These are phyloP conservation scores for Metarhizium guizhouense DNA, from an alignment of 2,329 filamentous ascomycete genomes.

Conservation along the genomic window DNA sequence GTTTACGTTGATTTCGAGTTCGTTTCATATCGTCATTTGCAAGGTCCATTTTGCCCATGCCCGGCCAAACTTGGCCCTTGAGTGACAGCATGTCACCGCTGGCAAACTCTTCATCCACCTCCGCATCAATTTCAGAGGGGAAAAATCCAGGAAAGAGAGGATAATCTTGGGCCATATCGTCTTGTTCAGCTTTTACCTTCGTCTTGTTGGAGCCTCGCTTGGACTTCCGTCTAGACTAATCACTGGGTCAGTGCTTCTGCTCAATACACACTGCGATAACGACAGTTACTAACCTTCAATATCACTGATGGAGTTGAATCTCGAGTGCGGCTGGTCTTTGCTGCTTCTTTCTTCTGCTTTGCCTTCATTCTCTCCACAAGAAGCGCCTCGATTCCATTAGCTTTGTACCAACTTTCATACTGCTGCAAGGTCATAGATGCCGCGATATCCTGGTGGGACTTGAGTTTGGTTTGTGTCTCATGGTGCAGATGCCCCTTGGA, in stretches of 20 bases:
- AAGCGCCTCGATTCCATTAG: conserved; percentile 60
- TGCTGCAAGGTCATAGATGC: conserved; percentile 53
- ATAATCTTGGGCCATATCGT: conserved; percentile 15
- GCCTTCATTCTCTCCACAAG: conserved; percentile 69
- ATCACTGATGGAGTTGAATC: conserved; percentile 10
- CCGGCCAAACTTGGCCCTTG: conserved; percentile 67
- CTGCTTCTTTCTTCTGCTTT: conserved; percentile 59
- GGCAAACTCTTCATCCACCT: conserved; percentile 17
- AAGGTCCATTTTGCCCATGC: conserved; percentile 76
- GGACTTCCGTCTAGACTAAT: conserved; percentile 20
- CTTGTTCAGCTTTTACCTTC: conserved; percentile 20
- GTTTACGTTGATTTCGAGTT: conserved; percentile 71
- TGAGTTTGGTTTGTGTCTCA: conserved; percentile 73
- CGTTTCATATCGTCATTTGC: conserved; percentile 64
- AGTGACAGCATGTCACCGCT: conserved; percentile 32
- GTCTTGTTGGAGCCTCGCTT: conserved; percentile 15
- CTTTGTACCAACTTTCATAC: conserved; percentile 73
- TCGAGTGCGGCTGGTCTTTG: conserved; percentile 40
- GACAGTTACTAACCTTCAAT: conserved; percentile 13
- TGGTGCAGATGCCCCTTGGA: conserved; percentile 88
- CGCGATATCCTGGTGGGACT: conserved; percentile 55
- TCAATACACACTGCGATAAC: background rate
- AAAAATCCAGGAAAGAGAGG: conserved; percentile 20
- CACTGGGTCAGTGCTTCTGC: background rate
- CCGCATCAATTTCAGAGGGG: conserved; percentile 18